These are phyloP conservation scores for Pseudotulostoma volvatum DNA, from an alignment of 495 filamentous ascomycete species.

Conservation along the genomic window DNA sequence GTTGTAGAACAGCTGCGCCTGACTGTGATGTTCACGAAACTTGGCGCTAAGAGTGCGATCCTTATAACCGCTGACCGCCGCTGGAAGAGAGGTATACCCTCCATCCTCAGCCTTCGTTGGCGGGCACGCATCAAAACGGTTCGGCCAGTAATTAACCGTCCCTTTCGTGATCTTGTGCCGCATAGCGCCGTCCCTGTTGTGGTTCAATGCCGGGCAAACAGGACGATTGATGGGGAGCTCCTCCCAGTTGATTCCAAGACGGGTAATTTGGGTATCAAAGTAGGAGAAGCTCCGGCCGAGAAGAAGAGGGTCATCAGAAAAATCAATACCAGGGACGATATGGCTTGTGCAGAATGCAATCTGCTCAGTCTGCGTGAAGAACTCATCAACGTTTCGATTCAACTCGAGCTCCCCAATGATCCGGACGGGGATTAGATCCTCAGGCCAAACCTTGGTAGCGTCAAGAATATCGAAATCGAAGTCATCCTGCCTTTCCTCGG, in stretches of 20 bases:
- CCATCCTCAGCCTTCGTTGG: conserved; percentile 40
- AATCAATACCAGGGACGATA: conserved; percentile 73
- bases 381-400: conserved; percentile 74
- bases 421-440: conserved; percentile 61
- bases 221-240: conserved; percentile 72
- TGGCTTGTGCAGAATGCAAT: conserved; percentile 77
- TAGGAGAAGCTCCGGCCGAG: conserved; percentile 81
- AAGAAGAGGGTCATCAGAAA: conserved; percentile 70
- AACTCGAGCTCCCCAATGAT: conserved; percentile 72
- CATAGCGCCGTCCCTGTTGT: conserved; percentile 58
- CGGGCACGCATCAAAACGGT: conserved; percentile 42
- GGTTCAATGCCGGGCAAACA: conserved; percentile 66
- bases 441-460: conserved; percentile 85
- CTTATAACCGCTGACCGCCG: conserved; percentile 49
- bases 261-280: conserved; percentile 69
- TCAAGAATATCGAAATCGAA: conserved; percentile 88
- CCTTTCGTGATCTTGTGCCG: conserved; percentile 40
- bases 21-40: conserved; percentile 63
- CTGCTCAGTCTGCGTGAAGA: conserved; percentile 67
- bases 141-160: conserved; percentile 70
- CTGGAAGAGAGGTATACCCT: conserved; percentile 44
- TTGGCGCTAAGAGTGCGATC: conserved; percentile 53
- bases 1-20: conserved; percentile 59
- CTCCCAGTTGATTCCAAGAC: conserved; percentile 72
- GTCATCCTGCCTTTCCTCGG: conserved; percentile 53